phyloP scores from a whole-genome alignment of 106 monocot genomes.

The Chionographis japonica region DNA sequence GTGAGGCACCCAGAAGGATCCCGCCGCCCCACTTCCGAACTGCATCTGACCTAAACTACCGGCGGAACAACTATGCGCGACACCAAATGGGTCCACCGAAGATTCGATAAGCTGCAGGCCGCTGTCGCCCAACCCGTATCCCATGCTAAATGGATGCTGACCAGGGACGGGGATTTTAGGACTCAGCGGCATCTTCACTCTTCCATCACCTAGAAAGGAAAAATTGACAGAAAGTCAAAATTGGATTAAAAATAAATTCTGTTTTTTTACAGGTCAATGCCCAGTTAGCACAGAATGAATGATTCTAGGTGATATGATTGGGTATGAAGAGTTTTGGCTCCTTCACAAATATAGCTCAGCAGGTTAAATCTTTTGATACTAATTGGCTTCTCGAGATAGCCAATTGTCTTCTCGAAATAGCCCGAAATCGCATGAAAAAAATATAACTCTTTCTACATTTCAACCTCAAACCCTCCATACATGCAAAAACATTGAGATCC shows the following conservation, averaged over 20 bases:
- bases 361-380: too few species aligned
- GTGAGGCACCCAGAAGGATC: slow-evolving; percentile 41
- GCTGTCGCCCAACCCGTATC: slow-evolving; percentile 33
- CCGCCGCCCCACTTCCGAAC: slow-evolving; percentile 45
- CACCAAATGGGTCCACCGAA: slow-evolving; percentile 31
- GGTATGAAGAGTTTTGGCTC: too few species aligned
- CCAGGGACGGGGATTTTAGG: slow-evolving; percentile 55
- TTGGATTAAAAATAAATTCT: not conserved
- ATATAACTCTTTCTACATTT: too few species aligned
- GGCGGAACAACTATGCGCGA: slow-evolving; percentile 79
- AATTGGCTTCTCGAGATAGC: too few species aligned
- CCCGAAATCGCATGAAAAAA: too few species aligned
- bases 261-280: too few species aligned
- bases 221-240: slow-evolving; percentile 2
- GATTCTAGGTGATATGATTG: too few species aligned
- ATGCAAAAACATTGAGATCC: too few species aligned
- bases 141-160: slow-evolving; percentile 52
- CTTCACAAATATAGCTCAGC: too few species aligned
- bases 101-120: slow-evolving; percentile 46
- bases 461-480: too few species aligned
- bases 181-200: slow-evolving; percentile 74
- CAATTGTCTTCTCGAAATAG: too few species aligned
- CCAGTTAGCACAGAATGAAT: too few species aligned
- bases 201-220: slow-evolving; percentile 52
- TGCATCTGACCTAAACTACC: slow-evolving; percentile 83